Conservation (phyloP, 2,329 filamentous ascomycete species). For the Microsporum audouinii region DNA sequence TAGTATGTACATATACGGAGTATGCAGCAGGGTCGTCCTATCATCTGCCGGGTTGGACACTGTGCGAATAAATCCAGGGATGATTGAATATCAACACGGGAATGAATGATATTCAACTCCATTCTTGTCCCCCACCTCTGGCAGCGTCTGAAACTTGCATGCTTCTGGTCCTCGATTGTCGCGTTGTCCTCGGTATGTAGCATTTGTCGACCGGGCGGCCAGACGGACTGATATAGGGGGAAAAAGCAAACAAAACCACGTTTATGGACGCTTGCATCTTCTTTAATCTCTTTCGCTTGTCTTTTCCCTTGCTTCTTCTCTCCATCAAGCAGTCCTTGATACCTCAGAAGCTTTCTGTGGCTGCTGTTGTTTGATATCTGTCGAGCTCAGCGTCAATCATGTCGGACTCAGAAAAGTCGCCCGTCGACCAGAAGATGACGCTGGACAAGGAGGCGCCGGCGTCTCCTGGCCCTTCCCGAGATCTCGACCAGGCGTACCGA, state of each 20-base stretch:
- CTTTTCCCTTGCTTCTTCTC: neutral
- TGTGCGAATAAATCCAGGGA: neutral
- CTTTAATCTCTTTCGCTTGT: neutral
- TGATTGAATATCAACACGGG: neutral
- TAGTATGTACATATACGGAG: neutral
- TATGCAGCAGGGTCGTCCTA: neutral
- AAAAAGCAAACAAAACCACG: constrained; percentile 2
- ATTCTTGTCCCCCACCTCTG: neutral
- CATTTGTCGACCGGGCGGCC: neutral
- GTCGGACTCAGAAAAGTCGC: neutral
- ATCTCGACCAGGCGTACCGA: constrained; percentile 6
- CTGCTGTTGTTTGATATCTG: neutral
- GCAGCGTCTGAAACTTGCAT: neutral
- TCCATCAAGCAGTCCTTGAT: neutral
- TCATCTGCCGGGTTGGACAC: neutral
- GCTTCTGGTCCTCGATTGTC: neutral
- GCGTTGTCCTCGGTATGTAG: too few species aligned
- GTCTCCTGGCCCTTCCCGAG: neutral
- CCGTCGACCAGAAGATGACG: neutral
- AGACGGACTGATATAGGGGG: neutral
- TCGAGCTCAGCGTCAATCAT: neutral
- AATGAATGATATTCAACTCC: neutral
- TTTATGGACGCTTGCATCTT: neutral
- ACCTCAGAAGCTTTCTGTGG: neutral
- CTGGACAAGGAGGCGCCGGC: neutral